Conservation (phyloP, 2,329 filamentous ascomycete species). For the Onygenales sp. region DNA sequence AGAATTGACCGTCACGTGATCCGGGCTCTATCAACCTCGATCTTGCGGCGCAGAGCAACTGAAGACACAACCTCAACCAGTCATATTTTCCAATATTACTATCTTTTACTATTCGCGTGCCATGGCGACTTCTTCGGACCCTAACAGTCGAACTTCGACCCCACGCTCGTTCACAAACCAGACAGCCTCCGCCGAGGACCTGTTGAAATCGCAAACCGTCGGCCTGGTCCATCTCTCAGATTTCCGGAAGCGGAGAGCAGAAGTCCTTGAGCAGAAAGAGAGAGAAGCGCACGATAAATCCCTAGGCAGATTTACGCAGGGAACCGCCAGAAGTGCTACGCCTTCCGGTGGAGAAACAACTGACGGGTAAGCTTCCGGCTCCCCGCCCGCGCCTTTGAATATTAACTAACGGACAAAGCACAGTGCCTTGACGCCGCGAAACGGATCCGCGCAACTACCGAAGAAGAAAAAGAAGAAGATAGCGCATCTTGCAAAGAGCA, state of each 20-base stretch:
- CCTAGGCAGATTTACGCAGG: conserved; percentile 32
- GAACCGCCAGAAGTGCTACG: conserved; percentile 42
- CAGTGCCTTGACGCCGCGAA: conserved; percentile 43
- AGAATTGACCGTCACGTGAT: too few relatives aligned
- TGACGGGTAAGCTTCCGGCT: conserved; percentile 47
- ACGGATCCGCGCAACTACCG: conserved; percentile 27
- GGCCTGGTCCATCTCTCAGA: conserved; percentile 87
- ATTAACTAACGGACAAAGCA: conserved; percentile 46
- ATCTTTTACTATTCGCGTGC: not conserved
- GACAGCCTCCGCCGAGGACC: conserved; percentile 66
- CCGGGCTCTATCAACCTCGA: too few relatives aligned
- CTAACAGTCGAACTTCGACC: conserved; percentile 33
- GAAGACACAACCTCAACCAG: too few relatives aligned
- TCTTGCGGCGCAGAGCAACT: too few relatives aligned
- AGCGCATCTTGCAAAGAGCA: conserved; percentile 45
- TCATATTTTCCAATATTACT: not conserved
- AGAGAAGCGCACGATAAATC: conserved; percentile 63
- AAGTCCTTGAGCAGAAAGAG: conserved; percentile 86
- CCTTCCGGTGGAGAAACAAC: conserved; percentile 37
- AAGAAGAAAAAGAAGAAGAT: conserved; percentile 52
- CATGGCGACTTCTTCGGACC: conserved; percentile 21
- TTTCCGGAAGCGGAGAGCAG: conserved; percentile 89
- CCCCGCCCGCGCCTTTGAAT: not conserved
- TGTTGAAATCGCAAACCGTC: conserved; percentile 77
- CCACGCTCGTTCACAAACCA: conserved; percentile 59